Conservation (phyloP, 805 yeast genomes). For the Trichomonascus vanleenenianus region DNA sequence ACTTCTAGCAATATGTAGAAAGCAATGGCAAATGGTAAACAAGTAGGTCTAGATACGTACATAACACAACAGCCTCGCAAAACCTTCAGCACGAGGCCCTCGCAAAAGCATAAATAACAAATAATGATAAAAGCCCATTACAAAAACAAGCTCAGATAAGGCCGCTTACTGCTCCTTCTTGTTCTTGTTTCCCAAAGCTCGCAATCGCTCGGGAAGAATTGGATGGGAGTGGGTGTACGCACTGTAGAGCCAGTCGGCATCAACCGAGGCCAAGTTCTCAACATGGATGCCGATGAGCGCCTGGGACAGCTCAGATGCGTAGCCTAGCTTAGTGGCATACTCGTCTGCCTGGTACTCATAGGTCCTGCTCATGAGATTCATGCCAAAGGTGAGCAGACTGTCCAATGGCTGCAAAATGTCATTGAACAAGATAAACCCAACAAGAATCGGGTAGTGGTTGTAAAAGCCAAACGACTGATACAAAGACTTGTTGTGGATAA, state of each 20-base stretch:
- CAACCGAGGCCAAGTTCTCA: slow-evolving; percentile 78
- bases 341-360: slow-evolving; percentile 93
- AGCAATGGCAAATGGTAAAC: no score
- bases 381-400: slow-evolving; percentile 53
- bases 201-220: slow-evolving; percentile 78
- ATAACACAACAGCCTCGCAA: no score
- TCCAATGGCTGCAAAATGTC: slow-evolving; percentile 76
- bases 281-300: slow-evolving; percentile 71
- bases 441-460: slow-evolving; percentile 57
- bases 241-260: slow-evolving; percentile 84
- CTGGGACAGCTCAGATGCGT: slow-evolving; percentile 54
- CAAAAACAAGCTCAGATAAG: neutral
- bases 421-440: slow-evolving; percentile 74
- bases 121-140: neutral
- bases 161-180: slow-evolving; percentile 8
- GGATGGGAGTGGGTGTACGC: slow-evolving; percentile 91
- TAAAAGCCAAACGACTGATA: slow-evolving; percentile 73
- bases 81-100: no score
- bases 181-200: slow-evolving; percentile 43
- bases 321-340: slow-evolving; percentile 71
- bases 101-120: neutral
- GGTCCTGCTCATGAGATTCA: slow-evolving; percentile 69
- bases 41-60: no score
- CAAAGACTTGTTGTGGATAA: slow-evolving; percentile 70
- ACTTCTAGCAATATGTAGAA: no score